These are phyloP conservation scores for Drechslerella coelobrocha DNA, from an alignment of 2,329 filamentous ascomycete species.

Conservation along the genomic window DNA sequence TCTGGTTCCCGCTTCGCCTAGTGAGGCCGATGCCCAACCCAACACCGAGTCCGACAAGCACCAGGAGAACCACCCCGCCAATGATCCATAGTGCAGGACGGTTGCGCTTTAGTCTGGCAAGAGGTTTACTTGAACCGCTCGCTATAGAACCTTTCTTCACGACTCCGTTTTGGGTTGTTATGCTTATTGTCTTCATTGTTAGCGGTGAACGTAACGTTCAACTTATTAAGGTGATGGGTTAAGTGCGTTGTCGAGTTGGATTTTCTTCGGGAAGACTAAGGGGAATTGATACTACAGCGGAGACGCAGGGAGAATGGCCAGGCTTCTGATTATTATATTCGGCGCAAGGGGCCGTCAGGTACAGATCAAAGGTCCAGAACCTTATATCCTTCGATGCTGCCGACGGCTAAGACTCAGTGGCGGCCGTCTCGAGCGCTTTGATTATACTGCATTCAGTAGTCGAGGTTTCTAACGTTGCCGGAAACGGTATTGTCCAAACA, in stretches of 20 bases:
- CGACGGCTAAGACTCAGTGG: not conserved
- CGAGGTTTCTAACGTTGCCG: constrained; percentile 24
- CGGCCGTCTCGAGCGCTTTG: not conserved
- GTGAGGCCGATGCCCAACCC: constrained; percentile 39
- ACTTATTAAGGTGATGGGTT: too few species aligned
- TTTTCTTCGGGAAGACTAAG: constrained; percentile 8
- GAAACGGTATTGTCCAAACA: constrained; percentile 31
- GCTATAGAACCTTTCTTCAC: constrained; percentile 37
- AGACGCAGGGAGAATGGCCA: not conserved
- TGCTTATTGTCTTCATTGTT: constrained; percentile 25
- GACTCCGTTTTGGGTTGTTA: constrained; percentile 33
- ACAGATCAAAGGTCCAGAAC: constrained; percentile 27
- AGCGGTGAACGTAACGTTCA: constrained; percentile 3
- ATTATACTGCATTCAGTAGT: constrained; percentile 32
- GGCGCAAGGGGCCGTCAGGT: constrained; percentile 19
- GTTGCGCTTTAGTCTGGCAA: constrained; percentile 23
- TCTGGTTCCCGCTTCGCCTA: not conserved
- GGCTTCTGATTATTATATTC: not conserved
- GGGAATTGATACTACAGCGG: constrained; percentile 1
- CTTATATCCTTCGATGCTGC: constrained; percentile 8
- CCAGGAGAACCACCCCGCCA: constrained; percentile 5
- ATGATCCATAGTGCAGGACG: constrained; percentile 22
- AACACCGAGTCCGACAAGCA: constrained; percentile 18
- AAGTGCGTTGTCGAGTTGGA: constrained; percentile 37
- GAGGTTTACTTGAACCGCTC: constrained; percentile 15